Evolutionary conservation across 1,139 yeast species (phyloP).

Genomic region (Saccharomycopsis phalli): DNA sequence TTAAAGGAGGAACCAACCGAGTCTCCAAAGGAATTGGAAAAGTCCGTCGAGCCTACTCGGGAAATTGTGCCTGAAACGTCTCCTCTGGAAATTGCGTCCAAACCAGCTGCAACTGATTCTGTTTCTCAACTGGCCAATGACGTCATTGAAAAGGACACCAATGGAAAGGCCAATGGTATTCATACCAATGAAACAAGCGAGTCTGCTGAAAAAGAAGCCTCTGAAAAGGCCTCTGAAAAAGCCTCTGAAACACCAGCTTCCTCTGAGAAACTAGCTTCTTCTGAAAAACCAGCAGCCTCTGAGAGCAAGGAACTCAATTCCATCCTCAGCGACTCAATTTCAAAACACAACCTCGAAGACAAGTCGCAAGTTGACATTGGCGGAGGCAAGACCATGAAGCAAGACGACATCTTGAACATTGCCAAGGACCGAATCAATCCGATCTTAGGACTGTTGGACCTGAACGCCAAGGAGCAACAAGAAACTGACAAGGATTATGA

Average conservation of each 20-base stretch:
- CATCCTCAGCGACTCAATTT: slow-evolving; percentile 3
- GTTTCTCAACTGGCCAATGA: no score
- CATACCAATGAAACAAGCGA: no score
- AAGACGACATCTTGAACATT: slow-evolving; percentile 13
- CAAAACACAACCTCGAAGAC: slow-evolving; percentile 1
- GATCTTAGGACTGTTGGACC: slow-evolving; percentile 7
- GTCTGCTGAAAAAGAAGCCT: not conserved
- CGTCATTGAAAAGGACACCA: no score
- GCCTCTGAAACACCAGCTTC: slow-evolving; percentile 4
- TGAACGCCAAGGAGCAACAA: slow-evolving; percentile 17
- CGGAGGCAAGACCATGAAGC: slow-evolving; percentile 11
- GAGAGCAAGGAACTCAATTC: not conserved
- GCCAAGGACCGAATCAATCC: slow-evolving; percentile 14
- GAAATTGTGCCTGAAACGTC: no score
- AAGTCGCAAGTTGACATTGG: slow-evolving; percentile 13
- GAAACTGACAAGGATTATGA: slow-evolving; percentile 14
- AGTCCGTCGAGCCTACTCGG: no score
- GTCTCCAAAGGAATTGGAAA: no score
- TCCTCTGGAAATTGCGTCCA: no score
- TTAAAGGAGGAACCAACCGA: no score
- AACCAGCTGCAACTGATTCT: no score
- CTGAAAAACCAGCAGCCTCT: slow-evolving; percentile 1
- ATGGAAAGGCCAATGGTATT: no score
- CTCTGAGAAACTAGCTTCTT: slow-evolving; percentile 1
- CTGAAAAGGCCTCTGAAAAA: slow-evolving; percentile 5